phyloP scores from a whole-genome alignment of 495 filamentous ascomycete species.

The Entonaema liquescens region DNA sequence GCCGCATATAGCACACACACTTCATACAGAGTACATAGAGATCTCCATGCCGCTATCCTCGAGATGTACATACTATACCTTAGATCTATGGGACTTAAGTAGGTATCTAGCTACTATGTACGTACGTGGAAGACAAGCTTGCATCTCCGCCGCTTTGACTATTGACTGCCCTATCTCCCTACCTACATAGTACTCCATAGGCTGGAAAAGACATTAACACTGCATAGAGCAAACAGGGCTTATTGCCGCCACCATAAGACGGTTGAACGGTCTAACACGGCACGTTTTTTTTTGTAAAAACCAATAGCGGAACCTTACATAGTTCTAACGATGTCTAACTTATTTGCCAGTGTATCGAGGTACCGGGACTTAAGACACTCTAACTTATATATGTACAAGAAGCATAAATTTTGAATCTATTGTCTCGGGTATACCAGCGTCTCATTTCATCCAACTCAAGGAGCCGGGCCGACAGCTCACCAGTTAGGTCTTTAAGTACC shows the following conservation, averaged over 20 bases:
- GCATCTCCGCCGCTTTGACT: conserved; percentile 20
- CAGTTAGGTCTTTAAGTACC: conserved; percentile 5
- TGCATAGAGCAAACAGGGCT: not conserved
- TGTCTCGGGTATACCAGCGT: conserved; percentile 23
- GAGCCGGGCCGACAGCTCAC: conserved; percentile 17
- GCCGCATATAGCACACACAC: not conserved
- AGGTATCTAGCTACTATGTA: not conserved
- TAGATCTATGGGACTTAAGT: conserved; percentile 9
- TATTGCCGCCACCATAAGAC: not conserved
- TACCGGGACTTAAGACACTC: not conserved
- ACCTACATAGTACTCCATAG: not conserved
- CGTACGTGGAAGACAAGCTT: conserved; percentile 17
- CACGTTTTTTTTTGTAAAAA: conserved; percentile 23
- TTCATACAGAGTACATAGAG: not conserved
- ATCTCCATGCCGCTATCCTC: conserved; percentile 15
- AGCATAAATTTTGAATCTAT: not conserved
- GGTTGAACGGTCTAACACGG: conserved; percentile 2
- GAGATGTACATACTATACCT: conserved; percentile 12
- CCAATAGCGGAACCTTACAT: conserved; percentile 31
- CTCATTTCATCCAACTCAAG: not conserved
- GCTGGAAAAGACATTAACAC: not conserved
- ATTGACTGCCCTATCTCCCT: not conserved
- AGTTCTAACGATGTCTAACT: conserved; percentile 28
- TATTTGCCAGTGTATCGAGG: conserved; percentile 4
- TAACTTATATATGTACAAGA: not conserved